phyloP scores from a whole-genome alignment of 1,284 basidiomycete genomes.

The Boletus sp. region DNA sequence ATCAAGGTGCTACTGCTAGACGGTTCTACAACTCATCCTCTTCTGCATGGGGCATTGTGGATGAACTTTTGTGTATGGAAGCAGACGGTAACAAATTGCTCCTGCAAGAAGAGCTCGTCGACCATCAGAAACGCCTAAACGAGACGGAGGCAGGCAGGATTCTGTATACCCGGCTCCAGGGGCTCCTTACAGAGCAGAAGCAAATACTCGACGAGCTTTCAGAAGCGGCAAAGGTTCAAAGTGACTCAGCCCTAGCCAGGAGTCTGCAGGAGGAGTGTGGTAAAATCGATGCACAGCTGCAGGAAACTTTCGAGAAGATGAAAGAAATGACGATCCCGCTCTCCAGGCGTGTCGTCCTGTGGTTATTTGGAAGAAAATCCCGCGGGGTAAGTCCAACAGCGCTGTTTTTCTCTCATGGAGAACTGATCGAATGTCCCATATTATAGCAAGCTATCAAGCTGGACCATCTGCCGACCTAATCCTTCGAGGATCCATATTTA shows the following conservation, averaged over 20 bases:
- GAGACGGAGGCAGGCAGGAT: conserved; percentile 29
- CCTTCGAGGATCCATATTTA: no score
- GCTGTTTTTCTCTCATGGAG: no score
- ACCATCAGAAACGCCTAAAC: conserved; percentile 17
- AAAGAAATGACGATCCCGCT: conserved; percentile 26
- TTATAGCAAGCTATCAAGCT: no score
- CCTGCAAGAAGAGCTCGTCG: conserved; percentile 30
- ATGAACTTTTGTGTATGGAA: background rate
- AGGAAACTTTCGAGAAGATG: conserved; percentile 22
- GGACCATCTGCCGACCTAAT: no score
- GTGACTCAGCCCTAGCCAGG: conserved; percentile 13
- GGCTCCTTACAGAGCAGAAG: conserved; percentile 21
- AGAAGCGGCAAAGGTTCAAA: conserved; percentile 11
- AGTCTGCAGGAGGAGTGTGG: conserved; percentile 4
- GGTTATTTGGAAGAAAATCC: conserved; percentile 12
- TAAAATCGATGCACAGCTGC: conserved; percentile 11
- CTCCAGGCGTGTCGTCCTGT: conserved; percentile 17
- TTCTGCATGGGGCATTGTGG: conserved; percentile 15
- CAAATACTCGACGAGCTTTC: conserved; percentile 15
- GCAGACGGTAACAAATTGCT: conserved; percentile 7
- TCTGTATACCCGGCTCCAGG: conserved; percentile 23
- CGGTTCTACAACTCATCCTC: conserved; percentile 12
- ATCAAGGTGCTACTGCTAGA: conserved; percentile 35
- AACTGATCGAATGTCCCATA: no score
- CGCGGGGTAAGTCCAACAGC: conserved; percentile 16